Evolutionary conservation across 306 rosid species (phyloP).

Genomic region (Lathyrus oleraceus): DNA sequence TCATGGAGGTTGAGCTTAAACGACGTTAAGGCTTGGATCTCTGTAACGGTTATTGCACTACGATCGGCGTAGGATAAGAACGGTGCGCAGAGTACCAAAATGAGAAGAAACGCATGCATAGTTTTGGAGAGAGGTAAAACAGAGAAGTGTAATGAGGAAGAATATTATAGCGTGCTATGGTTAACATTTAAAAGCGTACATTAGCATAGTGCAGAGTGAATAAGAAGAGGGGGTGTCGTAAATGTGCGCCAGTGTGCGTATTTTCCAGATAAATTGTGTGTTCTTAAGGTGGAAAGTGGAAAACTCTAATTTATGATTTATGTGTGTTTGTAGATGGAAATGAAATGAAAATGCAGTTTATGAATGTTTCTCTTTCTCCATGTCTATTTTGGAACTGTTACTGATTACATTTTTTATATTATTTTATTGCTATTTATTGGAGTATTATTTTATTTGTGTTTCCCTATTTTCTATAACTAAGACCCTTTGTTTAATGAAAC

Average conservation of each 20-base stretch:
- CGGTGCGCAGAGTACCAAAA: constrained; percentile 50
- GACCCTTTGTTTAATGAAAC: background rate
- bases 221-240: too few species aligned
- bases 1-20: constrained; percentile 75
- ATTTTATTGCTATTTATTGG: background rate
- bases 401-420: background rate
- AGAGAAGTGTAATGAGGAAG: background rate
- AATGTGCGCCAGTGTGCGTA: too few species aligned
- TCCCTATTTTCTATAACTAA: constrained; percentile 18
- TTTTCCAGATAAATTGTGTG: too few species aligned
- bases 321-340: too few species aligned
- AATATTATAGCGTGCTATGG: constrained; percentile 29
- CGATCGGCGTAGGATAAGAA: constrained; percentile 55
- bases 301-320: background rate
- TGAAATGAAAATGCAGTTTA: constrained; percentile 16
- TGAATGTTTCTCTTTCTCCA: background rate
- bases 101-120: constrained; percentile 35
- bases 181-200: constrained; percentile 30
- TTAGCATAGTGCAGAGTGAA: constrained; percentile 34
- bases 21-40: constrained; percentile 70
- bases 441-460: constrained; percentile 4
- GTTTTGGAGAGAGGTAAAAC: background rate
- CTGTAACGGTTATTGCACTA: constrained; percentile 41
- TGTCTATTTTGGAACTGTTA: background rate
- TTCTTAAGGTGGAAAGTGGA: background rate